Evolutionary conservation across 2,329 filamentous ascomycete genomes (phyloP), one percentile per base, ranked within the genome.

Genomic region (Spiromastix sp.): DNA sequence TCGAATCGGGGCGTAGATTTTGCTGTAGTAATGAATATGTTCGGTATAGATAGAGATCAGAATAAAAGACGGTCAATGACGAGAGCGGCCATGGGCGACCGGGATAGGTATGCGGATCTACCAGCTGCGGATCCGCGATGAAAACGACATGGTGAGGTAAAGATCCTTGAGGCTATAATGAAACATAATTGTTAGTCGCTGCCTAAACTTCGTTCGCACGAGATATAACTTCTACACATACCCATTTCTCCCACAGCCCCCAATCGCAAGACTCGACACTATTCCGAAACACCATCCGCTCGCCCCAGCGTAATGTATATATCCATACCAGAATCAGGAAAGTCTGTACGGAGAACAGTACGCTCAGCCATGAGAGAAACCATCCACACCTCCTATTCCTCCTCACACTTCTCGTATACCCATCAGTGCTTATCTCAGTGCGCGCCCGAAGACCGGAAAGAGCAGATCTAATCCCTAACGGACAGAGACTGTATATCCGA

Each of bases 51-150:
- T 95, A 98, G 52, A 85, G 82, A 59, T 98, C 91, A 37, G 87
- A 93, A 48, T 94, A 79, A 39, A 66, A 65, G 40, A 80, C 68
- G 1, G 80, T 82, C 40, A 81, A 55, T 5, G 67, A 68, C 5
- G 75, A 78, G n/a, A 83, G 61, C 8, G 77, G 78, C 79, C 79
- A 82, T 25, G 77, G 78, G 29, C 87, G 78, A 47, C 81, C 85
- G 2, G 86, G 85, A 51, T 95, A 95, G n/a, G 86, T 93, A 58
- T 95, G 85, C 36, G 86, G 84, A 59, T 95, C 87, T 51, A 91
- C 85, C 39, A 95, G 72, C 57, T 95, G 87, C 28, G 87, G 87
- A 53, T 95, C 87, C 41, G 87, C 85, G 46, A 95, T 70, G 54
- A 95, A 79, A 48, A 85, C 70, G 47, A 93, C 71, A 54, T 79